phyloP scores from a whole-genome alignment of 305 asterid species.

The Fraxinus albicans region DNA sequence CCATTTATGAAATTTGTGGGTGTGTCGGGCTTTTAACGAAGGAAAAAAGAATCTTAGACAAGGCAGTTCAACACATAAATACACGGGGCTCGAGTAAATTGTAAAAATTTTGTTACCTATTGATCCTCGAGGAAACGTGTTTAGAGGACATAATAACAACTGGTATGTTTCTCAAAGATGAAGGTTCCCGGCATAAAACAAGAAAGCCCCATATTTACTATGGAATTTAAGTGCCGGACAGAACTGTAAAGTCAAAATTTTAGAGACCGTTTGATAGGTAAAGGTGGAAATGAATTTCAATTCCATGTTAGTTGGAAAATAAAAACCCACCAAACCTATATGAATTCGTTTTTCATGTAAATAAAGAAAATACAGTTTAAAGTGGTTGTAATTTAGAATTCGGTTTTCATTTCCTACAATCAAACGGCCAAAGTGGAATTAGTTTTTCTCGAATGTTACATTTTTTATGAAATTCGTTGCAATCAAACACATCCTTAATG shows the following conservation, averaged over 20 bases:
- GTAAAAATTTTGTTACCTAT: slow-evolving; percentile 38
- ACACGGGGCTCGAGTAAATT: neutral
- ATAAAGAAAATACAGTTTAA: no score
- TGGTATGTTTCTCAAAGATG: slow-evolving; percentile 72
- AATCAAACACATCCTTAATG: neutral
- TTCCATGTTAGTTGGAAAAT: no score
- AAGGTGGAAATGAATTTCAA: no score
- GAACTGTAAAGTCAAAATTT: neutral
- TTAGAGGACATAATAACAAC: slow-evolving; percentile 96
- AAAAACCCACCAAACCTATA: no score
- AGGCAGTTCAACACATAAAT: neutral
- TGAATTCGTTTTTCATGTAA: no score
- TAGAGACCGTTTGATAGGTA: no score
- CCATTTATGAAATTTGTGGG: neutral
- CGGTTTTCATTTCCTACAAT: no score
- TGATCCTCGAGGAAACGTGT: slow-evolving; percentile 89
- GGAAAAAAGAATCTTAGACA: neutral
- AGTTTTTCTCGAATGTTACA: no score
- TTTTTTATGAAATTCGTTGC: no score
- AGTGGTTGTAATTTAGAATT: no score
- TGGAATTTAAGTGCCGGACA: neutral
- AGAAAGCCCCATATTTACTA: slow-evolving; percentile 3
- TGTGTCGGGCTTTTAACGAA: neutral
- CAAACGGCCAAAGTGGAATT: no score
- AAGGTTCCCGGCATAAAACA: slow-evolving; percentile 58